Evolutionary conservation across 2,329 filamentous ascomycete species (phyloP), one percentile per base, ranked within the genome.

Genomic region (Claviceps digitariae): DNA sequence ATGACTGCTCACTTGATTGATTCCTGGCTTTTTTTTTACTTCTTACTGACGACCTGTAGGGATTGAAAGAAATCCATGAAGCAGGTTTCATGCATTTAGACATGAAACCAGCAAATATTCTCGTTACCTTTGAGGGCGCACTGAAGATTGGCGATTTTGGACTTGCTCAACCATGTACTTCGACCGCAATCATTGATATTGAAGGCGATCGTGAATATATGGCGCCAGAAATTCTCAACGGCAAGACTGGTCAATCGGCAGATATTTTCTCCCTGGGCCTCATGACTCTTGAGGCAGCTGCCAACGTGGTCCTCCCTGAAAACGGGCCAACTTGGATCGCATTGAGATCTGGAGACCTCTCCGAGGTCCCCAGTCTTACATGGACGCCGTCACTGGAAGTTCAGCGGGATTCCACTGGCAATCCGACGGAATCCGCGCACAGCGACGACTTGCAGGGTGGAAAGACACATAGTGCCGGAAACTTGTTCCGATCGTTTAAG

Each of bases 171-270:
- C 68, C 75, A 12, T 91, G 87, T 82, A 87, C 90, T 15, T 87
- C 85, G 17, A 78, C 83, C 48, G 75, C 81, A 52, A 81, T 83
- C 53, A 85, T 93, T 56, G 90, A 96, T 59, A 86, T 87, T 44
- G 93, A 98, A 71, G 93, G 93, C 34, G 93, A 98, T 66, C 87
- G 93, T 50, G 88, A 95, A 66, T 98, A 98, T 66, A 91, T 98
- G 65, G 91, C 87, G 1, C 90, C 90, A 0, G 93, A 98, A 68
- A 89, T 95, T 57, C 80, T 98, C 21, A 81, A 82, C 63, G 91
- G 90, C 44, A 81, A 83, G 57, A 93, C 86, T 60, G 90, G 95
- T 70, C 93, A 91, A 67, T 87, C 91, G 40, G 87, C 90, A 38
- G 93, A 98, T 67, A 80, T 98, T 50, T 98, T 96, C 68, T 88